Conservation (phyloP, 192 early-diverging fungal genomes). For the Umbelopsis ramanniana region DNA sequence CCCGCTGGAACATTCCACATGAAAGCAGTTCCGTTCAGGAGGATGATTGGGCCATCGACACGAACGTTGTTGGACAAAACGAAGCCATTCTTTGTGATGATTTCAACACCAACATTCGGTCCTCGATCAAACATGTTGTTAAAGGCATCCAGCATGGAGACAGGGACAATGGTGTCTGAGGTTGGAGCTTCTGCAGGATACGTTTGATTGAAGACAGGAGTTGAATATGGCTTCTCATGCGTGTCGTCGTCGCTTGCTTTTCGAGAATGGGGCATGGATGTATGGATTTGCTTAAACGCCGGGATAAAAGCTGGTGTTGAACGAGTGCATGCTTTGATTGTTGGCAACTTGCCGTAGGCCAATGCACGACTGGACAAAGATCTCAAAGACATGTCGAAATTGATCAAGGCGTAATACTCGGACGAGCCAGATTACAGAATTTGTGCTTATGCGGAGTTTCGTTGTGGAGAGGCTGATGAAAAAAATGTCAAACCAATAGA, state of each 20-base stretch:
- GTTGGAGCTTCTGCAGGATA: constrained; percentile 23
- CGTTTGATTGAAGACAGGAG: constrained; percentile 28
- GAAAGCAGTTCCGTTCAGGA: constrained; percentile 57
- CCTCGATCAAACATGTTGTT: constrained; percentile 60
- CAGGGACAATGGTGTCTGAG: constrained; percentile 28
- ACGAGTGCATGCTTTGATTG: neutral
- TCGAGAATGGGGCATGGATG: neutral
- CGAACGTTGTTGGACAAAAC: constrained; percentile 52
- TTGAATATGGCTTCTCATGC: constrained; percentile 22
- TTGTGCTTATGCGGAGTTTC: too few species aligned
- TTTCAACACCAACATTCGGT: constrained; percentile 46
- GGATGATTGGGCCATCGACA: constrained; percentile 51
- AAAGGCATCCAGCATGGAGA: constrained; percentile 36
- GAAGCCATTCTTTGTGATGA: constrained; percentile 58
- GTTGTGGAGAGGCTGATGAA: too few species aligned
- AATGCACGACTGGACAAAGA: too few species aligned
- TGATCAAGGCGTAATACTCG: too few species aligned
- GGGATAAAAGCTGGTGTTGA: neutral
- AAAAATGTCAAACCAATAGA: too few species aligned
- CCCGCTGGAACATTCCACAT: constrained; percentile 58
- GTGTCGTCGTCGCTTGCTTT: constrained; percentile 12
- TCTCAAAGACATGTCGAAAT: too few species aligned
- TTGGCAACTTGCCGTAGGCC: too few species aligned
- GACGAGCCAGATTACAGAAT: too few species aligned
- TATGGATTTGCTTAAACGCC: neutral